Evolutionary conservation across 1,284 basidiomycete genomes (phyloP), one percentile per base, ranked within the genome.

Genomic region (Cystobasidium sp.): DNA sequence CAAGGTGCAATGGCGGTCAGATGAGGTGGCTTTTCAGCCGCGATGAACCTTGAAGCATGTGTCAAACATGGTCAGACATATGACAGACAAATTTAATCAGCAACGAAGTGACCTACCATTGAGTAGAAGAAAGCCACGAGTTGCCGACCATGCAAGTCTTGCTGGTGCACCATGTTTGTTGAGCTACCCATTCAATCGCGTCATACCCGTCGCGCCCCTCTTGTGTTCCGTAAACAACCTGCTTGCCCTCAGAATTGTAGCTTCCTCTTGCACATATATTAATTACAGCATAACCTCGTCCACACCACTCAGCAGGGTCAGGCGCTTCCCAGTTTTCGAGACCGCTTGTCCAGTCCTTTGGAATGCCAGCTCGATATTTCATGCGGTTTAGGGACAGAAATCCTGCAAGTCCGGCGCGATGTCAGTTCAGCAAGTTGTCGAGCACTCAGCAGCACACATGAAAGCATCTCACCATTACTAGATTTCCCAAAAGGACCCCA

Each of bases 301-400:
- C 68, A 56, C 75, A 75, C 76, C 76, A 80, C 24, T 75, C 69
- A 10, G 80, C 80, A 22, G 80, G 80, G 75, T 91, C 83, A 61
- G 79, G 22, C 41, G 76, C 75, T 16, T 81, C 79, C 43, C 77
- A 79, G 56, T 79, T 78, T 51, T 80, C 76, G 44, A 77, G 73
- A 9, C 80, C 80, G 20, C 74, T 72, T 18, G 77, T 22, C 55
- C 8, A 76, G 74, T 56, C 72, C 64, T 46, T 72, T 14, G 47
- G 68, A 46, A 69, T 74, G 53, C 67, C 75, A 47, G 39, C 71
- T 43, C 39, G 73, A 63, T 49, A 77, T 1, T 43, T 63, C 41
- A 63, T 47, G 64, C 52, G 37, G 52, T 55, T 51, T 70, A 65
- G 9, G 18, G 55, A 41, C 61, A 56, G 39, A 59, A 67, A 43